phyloP scores from a whole-genome alignment of 768 basidiomycete genomes.

The Phylloporus sp. region DNA sequence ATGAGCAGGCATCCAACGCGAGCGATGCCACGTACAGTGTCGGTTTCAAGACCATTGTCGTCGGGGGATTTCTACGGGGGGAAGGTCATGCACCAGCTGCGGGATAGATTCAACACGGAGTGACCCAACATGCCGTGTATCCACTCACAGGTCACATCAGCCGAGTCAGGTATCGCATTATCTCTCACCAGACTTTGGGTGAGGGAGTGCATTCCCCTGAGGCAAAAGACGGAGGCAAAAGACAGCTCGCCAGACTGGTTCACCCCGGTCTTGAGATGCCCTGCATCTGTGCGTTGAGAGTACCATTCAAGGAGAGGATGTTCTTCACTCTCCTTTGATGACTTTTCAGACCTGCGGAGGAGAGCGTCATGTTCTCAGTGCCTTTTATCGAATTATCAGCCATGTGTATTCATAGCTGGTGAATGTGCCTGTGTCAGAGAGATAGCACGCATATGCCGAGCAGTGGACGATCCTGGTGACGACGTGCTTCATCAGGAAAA shows the following conservation, averaged over 20 bases:
- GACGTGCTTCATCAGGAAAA: too few relatives aligned
- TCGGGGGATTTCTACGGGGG: slow-evolving; percentile 12
- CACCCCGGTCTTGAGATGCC: background rate
- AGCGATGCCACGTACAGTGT: background rate
- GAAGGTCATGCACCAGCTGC: slow-evolving; percentile 10
- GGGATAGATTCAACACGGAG: background rate
- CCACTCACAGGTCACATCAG: slow-evolving; percentile 8
- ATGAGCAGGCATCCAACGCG: background rate
- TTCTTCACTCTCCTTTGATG: background rate
- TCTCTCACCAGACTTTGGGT: slow-evolving; percentile 7
- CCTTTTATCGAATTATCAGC: background rate
- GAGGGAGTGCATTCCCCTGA: slow-evolving; percentile 8
- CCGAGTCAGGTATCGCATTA: slow-evolving; percentile 5
- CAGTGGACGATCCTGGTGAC: slow-evolving; percentile 23
- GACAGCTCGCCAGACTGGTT: background rate
- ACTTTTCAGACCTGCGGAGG: slow-evolving; percentile 5
- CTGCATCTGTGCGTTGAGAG: background rate
- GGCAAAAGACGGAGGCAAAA: slow-evolving; percentile 7
- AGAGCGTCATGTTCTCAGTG: slow-evolving; percentile 7
- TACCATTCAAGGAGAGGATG: slow-evolving; percentile 3
- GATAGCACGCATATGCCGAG: slow-evolving; percentile 23
- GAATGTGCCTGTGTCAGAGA: slow-evolving; percentile 8
- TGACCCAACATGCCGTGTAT: background rate
- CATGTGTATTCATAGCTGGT: background rate
- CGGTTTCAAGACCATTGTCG: slow-evolving; percentile 5